Base-by-base conservation (phyloP, 176 grass and related monocot genomes). In the Aegilops umbellulata region DNA sequence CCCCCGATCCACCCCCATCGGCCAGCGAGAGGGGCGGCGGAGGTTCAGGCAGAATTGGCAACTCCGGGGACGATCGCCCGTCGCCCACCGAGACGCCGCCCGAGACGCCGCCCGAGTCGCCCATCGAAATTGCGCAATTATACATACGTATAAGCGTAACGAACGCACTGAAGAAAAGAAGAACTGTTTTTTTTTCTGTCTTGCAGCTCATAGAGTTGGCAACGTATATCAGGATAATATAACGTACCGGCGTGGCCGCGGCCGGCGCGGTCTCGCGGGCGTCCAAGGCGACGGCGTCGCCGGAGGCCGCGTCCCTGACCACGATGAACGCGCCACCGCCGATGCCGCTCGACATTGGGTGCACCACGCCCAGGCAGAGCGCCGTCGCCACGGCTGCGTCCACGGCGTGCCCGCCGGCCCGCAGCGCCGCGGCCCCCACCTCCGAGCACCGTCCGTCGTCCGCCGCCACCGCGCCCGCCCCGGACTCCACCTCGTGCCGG, bases 361-460 rank as follows among this genome's bases (percentile, higher is more conserved):
- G 93, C 58, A 98, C 95, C 0, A 98, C 95, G 1, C 95, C 95
- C 31, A 93, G 88, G 86, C 95, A 98, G 24, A 98, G 89, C 80
- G 89, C 83, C 1, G 91, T 74, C 12, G 90, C 95, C 17, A 92
- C 81, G 11, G 93, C 86, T 22, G 95, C 93, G 66, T 98, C 95
- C 53, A 94, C 95, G 2, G 95, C 95, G 87, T 98, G 95, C 41
- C 95, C 91, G 15, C 95, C 93, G 5, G 85, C 83, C 3, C 90
- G 86, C 73, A 98, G 87, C 76, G 85, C 90, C 27, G 70, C 81
- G 1, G 85, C 88, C 8, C 93, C 95, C 34, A 92, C 87, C 80
- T 90, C 91, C 66, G 95, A 95, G 93, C 95, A 98, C 73, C 89
- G 82, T 26, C 86, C 79, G 74, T 98, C 95, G 84, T 98, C 95